Evolutionary conservation across 2,329 filamentous ascomycete genomes (phyloP).

Genomic region (Sporothrix brasiliensis): DNA sequence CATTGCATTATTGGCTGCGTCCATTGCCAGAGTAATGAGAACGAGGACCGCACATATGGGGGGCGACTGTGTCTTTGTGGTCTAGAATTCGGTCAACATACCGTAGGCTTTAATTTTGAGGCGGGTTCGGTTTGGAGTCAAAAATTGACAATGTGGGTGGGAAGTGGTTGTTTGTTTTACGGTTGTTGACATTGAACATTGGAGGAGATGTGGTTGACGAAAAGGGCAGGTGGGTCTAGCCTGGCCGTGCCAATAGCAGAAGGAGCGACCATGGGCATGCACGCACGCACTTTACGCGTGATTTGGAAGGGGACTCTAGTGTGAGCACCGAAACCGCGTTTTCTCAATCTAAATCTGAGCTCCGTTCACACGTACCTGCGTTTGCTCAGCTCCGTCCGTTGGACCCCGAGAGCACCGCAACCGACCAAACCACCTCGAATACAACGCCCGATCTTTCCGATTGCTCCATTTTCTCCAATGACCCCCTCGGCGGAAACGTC

Average conservation of each 20-base stretch:
- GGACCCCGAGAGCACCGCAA: not conserved
- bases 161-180: not conserved
- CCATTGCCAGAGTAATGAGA: not conserved
- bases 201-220: not conserved
- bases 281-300: slow-evolving; percentile 31
- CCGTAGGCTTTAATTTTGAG: not conserved
- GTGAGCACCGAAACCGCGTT: slow-evolving; percentile 16
- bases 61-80: not conserved
- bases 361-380: not conserved
- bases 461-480: slow-evolving; percentile 14
- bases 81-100: not conserved
- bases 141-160: not conserved
- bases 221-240: not conserved
- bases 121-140: too few relatives aligned
- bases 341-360: not conserved
- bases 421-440: not conserved
- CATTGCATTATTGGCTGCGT: not conserved
- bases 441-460: not conserved
- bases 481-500: slow-evolving; percentile 9
- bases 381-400: too few relatives aligned
- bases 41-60: not conserved
- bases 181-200: not conserved
- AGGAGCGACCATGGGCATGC: not conserved
- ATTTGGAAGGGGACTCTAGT: slow-evolving; percentile 6
- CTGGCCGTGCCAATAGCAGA: slow-evolving; percentile 5